phyloP scores from a whole-genome alignment of 2,329 filamentous ascomycete genomes.

The Aspergillus aculeatinus region DNA sequence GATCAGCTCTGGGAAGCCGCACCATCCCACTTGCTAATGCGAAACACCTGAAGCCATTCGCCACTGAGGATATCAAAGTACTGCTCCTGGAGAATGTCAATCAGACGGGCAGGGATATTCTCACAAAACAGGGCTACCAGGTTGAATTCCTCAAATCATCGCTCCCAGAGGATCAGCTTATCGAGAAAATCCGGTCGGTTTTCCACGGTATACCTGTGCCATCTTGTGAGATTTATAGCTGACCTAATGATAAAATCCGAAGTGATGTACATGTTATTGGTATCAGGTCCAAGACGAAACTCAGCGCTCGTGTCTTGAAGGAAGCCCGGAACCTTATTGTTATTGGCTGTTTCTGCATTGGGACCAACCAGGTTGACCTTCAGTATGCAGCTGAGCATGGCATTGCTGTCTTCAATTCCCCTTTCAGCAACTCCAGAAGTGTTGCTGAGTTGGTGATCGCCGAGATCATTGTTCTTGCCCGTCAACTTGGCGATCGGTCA shows the following conservation, averaged over 20 bases:
- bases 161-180: conserved; percentile 86
- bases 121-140: conserved; percentile 86
- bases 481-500: conserved; percentile 89
- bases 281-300: conserved; percentile 96
- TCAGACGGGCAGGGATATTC: conserved; percentile 78
- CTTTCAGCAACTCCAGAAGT: conserved; percentile 95
- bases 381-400: conserved; percentile 52
- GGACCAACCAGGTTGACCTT: conserved; percentile 64
- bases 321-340: conserved; percentile 94
- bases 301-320: conserved; percentile 78
- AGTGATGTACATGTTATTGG: conserved; percentile 96
- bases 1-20: conserved; percentile 43
- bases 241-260: conserved; percentile 6
- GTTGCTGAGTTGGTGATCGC: conserved; percentile 94
- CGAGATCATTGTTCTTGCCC: conserved; percentile 87
- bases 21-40: conserved; percentile 46
- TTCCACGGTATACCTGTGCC: not conserved
- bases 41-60: conserved; percentile 92
- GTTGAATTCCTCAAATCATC: conserved; percentile 89
- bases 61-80: conserved; percentile 94
- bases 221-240: conserved; percentile 11
- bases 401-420: conserved; percentile 98
- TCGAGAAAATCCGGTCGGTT: conserved; percentile 87
- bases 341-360: conserved; percentile 97
- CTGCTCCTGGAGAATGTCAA: conserved; percentile 96